Evolutionary conservation across 1,139 yeast genomes (phyloP).

Genomic region (Pichia sp.): DNA sequence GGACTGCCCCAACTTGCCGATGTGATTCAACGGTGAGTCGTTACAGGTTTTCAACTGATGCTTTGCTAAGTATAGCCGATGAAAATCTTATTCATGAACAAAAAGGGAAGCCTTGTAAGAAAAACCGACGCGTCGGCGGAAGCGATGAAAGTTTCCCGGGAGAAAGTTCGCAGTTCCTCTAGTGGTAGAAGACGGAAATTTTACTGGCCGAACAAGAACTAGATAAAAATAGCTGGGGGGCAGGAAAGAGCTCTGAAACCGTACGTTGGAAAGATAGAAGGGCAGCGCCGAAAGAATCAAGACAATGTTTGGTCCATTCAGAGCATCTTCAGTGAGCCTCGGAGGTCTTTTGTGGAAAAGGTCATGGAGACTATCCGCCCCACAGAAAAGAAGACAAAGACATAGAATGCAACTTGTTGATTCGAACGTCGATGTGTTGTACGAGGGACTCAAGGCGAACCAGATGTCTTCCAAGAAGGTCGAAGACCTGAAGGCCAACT

Average conservation of each 20-base stretch:
- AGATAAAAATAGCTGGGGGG: too few species aligned
- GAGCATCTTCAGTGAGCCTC: slow-evolving; percentile 52
- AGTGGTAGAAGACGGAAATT: not conserved
- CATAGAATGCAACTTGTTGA: slow-evolving; percentile 79
- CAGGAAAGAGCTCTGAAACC: not conserved
- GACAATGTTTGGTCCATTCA: slow-evolving; percentile 75
- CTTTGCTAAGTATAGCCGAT: not conserved
- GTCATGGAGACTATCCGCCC: slow-evolving; percentile 72
- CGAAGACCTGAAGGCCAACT: slow-evolving; percentile 47
- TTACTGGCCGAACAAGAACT: not conserved
- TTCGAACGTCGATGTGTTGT: slow-evolving; percentile 65
- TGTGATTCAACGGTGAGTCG: too few species aligned
- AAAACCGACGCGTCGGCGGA: slow-evolving; percentile 2
- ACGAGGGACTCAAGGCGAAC: slow-evolving; percentile 51
- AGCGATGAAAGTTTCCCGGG: not conserved
- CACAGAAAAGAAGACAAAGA: slow-evolving; percentile 81
- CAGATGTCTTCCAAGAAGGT: slow-evolving; percentile 49
- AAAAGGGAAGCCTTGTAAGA: not conserved
- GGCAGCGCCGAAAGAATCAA: not conserved
- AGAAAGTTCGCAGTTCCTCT: not conserved
- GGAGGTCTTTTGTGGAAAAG: slow-evolving; percentile 89
- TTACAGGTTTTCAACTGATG: too few species aligned
- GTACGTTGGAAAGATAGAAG: too few species aligned
- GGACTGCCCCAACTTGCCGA: not conserved
- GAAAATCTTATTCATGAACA: not conserved